Percentiles rank a stretch among this genome's conserved stretches.
phyloP scores from a whole-genome alignment of 2,329 filamentous ascomycete species.

The Aspergillus felis region DNA sequence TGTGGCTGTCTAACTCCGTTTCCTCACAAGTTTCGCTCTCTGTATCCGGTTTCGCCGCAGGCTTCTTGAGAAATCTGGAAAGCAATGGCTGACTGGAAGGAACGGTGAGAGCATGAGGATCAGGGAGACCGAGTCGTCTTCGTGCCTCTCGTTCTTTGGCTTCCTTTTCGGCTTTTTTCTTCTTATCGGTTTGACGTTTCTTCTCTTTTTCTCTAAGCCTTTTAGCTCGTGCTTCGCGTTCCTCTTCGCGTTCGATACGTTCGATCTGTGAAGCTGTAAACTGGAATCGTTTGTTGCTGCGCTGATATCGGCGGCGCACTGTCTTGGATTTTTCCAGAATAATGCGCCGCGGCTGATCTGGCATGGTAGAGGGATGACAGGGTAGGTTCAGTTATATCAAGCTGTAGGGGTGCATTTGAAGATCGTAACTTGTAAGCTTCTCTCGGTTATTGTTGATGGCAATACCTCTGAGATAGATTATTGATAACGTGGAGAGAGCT shows the following conservation, averaged over 20 bases:
- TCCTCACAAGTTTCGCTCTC: slow-evolving; percentile 4
- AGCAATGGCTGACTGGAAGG: slow-evolving; percentile 34
- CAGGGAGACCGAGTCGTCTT: slow-evolving; percentile 27
- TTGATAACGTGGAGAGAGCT: neutral
- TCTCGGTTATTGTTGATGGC: neutral
- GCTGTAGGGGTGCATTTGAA: neutral
- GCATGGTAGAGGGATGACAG: slow-evolving; percentile 21
- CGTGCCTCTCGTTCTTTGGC: slow-evolving; percentile 32
- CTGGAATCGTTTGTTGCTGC: slow-evolving; percentile 33
- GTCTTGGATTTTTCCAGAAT: slow-evolving; percentile 37
- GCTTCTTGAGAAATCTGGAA: slow-evolving; percentile 27
- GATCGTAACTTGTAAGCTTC: neutral
- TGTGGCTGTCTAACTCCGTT: slow-evolving; percentile 10
- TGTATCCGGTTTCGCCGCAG: slow-evolving; percentile 5
- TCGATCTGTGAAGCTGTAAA: slow-evolving; percentile 35
- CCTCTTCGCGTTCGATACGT: slow-evolving; percentile 40
- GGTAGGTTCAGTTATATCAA: slow-evolving; percentile 1
- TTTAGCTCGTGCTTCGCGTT: slow-evolving; percentile 38
- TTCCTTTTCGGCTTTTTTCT: slow-evolving; percentile 33
- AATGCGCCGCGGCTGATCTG: slow-evolving; percentile 28
- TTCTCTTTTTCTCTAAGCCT: slow-evolving; percentile 34
- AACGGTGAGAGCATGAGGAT: slow-evolving; percentile 27
- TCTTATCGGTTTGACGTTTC: slow-evolving; percentile 31
- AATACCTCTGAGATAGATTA: neutral
- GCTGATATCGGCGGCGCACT: slow-evolving; percentile 36